phyloP scores from a whole-genome alignment of 1,284 basidiomycete genomes.

The Lignosus rhinocerotis region DNA sequence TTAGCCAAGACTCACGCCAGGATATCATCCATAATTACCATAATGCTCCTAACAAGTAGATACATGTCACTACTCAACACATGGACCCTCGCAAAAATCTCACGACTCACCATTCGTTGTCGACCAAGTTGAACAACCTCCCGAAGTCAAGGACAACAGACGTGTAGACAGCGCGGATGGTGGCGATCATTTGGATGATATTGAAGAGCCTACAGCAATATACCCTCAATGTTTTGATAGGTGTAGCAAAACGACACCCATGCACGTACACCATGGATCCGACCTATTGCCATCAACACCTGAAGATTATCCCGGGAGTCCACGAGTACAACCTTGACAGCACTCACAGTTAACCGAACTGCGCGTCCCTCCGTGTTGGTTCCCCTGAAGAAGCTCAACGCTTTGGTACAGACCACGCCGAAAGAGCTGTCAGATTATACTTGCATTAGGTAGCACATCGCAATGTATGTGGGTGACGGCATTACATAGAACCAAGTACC shows the following conservation, averaged over 20 bases:
- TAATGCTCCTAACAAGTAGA: slow-evolving; percentile 7
- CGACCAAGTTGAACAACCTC: background rate
- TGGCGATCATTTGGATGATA: slow-evolving; percentile 10
- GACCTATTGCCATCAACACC: background rate
- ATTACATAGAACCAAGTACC: slow-evolving; percentile 15
- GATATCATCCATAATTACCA: background rate
- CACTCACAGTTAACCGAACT: slow-evolving; percentile 4
- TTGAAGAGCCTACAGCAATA: slow-evolving; percentile 5
- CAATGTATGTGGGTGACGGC: background rate
- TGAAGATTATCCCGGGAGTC: background rate
- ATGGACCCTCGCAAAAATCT: background rate
- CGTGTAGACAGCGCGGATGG: slow-evolving; percentile 9
- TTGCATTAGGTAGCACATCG: background rate
- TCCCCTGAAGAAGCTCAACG: slow-evolving; percentile 3
- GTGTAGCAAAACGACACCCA: too few species aligned
- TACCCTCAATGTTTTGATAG: background rate
- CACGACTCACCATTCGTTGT: slow-evolving; percentile 8
- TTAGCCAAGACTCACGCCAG: background rate
- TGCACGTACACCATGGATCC: slow-evolving; percentile 11
- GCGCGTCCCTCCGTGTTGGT: background rate
- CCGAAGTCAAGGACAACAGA: slow-evolving; percentile 12
- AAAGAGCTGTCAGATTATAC: slow-evolving; percentile 6
- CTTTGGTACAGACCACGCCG: slow-evolving; percentile 14
- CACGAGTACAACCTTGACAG: too few species aligned
- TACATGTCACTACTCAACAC: background rate